Evolutionary conservation across 2,329 filamentous ascomycete genomes (phyloP).

Genomic region (Xylariaceae sp.): DNA sequence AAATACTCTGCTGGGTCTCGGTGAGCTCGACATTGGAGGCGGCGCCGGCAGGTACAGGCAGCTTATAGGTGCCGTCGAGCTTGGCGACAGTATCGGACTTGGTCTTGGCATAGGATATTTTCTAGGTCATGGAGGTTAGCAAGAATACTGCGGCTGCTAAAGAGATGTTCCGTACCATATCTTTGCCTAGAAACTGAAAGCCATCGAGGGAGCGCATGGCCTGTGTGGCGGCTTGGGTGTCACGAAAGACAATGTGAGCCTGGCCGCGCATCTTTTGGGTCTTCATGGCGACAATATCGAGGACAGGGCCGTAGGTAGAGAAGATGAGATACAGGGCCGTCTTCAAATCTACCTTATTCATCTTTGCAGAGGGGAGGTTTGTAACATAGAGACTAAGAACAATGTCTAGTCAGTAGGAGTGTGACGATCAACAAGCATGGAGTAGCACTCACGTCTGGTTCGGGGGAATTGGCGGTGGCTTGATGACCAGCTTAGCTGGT

Average conservation of each 20-base stretch:
- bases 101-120: slow-evolving; percentile 84
- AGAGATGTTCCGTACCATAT: slow-evolving; percentile 62
- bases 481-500: slow-evolving; percentile 34
- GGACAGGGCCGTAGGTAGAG: slow-evolving; percentile 85
- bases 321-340: slow-evolving; percentile 90
- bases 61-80: slow-evolving; percentile 83
- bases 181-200: slow-evolving; percentile 77
- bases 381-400: slow-evolving; percentile 74
- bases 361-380: slow-evolving; percentile 80
- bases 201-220: slow-evolving; percentile 87
- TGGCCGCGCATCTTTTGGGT: slow-evolving; percentile 93
- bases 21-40: slow-evolving; percentile 60
- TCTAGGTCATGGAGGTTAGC: slow-evolving; percentile 39
- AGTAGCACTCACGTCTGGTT: slow-evolving; percentile 67
- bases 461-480: slow-evolving; percentile 56
- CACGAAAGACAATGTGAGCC: slow-evolving; percentile 86
- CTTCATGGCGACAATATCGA: slow-evolving; percentile 88
- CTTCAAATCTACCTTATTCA: slow-evolving; percentile 83
- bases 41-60: slow-evolving; percentile 54
- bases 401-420: slow-evolving; percentile 9
- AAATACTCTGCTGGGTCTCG: slow-evolving; percentile 75
- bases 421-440: too few relatives aligned
- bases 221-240: slow-evolving; percentile 87
- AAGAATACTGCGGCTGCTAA: background rate
- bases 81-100: slow-evolving; percentile 87